Base-by-base conservation (phyloP, 169 alveolate species). In the Babesia ovis region DNA sequence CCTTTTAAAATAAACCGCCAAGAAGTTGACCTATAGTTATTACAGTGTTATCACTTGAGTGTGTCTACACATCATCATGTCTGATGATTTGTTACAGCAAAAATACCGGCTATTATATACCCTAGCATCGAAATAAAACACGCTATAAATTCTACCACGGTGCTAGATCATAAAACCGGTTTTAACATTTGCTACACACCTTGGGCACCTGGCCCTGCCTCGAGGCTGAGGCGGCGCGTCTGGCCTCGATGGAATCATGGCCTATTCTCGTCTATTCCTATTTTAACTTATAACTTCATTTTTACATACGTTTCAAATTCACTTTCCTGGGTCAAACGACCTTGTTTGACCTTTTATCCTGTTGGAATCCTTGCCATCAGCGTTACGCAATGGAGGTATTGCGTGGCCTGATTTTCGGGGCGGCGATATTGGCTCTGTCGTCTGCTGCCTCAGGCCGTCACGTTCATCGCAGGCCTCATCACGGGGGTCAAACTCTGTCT, bases 341-440 rank as follows among this genome's bases (percentile, higher is more conserved):
- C 14, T 39, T 39, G 46, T 39, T 9, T 39, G 46, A 39, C 46
- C 46, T 14, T 39, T 39, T 39, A 14, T 39, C 14, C 5, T 12
- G 14, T 48, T 48, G 56, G 56, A 48, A 48, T 48, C 56, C 56
- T 48, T 18, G 12, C 27, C 56, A 18, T 48, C 32, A 8, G 56
- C 27, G 32, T 48, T 12, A 9, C 8, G 32, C 20, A 6, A 48
- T 48, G 56, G 56, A 12, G 56, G 20, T 48, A 48, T 20, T 20
- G 14, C 56, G 56, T 20, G 27, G 56, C 5, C 27, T 48, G 9
- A 48, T 48, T 20, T 8, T 20, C 56, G 20, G 20, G 14, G 27
- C 56, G 20, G 56, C 56, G 20, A 5, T 48, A 5, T 20, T 48
- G 5, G 5, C 14, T 5, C 32, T 12, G 20, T 12, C 20, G 5